Base-by-base conservation (phyloP, 163 green algal genomes). In the Coccomyxa subellipsoidea region DNA sequence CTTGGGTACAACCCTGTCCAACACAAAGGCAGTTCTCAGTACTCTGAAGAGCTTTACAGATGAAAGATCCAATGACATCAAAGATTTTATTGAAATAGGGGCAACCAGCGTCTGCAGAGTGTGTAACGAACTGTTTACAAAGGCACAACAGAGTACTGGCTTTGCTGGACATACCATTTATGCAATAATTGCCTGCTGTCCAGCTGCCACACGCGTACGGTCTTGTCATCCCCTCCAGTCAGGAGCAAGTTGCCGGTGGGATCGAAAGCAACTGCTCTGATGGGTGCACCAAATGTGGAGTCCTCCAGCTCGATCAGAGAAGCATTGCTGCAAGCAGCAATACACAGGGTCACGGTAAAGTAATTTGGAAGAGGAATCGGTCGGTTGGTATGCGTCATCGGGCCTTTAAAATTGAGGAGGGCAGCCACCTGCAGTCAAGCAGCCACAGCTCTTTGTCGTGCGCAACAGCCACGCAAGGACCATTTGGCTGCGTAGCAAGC, bases 181-280 rank as follows among this genome's bases (percentile, higher is more conserved):
- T 84, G 53, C 2, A 80, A 27, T 66, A 88, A 84, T 35, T 79
- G 21, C 84, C 85, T 88, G 54, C 39, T 79, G 25, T 54, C 18
- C 5, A 79, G 77, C 32, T 38, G 39, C 88, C 90, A 95, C 6
- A 92, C 82, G 34, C 83, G 77, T 31, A 86, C 9, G 71, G 81
- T 77, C 84, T 95, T 95, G 85, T 93, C 89, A 71, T 95, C 92
- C 5, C 80, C 82, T 35, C 85, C 89, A 0, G 90, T 88, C 35
- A 93, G 78, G 36, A 95, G 78, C 47, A 81, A 86, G 18, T 34
- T n/a, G 29, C 91, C 91, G 27, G 85, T 79, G 15, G 78, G 37
- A 32, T 90, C 87, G 39, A 94, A 91, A 0, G 82, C 76, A 0
- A 93, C 36, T 4, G 82, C 84, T 0, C 90, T 85, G 0, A 94